Conservation (phyloP, 495 filamentous ascomycete species). For the Apodospora peruviana region DNA sequence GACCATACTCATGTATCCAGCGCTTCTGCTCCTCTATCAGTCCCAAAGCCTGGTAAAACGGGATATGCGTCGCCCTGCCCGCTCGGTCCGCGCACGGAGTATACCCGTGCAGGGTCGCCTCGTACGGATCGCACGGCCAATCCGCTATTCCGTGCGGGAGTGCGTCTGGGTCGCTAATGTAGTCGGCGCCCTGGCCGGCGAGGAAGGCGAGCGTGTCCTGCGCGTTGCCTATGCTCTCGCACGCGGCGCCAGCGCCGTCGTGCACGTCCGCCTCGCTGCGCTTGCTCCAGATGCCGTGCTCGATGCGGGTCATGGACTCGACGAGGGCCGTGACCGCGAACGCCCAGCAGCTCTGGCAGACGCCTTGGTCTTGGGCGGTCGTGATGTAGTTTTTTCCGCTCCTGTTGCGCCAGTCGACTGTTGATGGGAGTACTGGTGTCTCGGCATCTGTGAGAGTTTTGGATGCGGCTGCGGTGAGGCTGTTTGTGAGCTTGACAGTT, state of each 20-base stretch:
- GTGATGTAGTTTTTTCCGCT: not conserved
- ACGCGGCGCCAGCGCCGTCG: constrained; percentile 10
- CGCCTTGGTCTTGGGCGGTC: constrained; percentile 13
- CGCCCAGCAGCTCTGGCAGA: constrained; percentile 18
- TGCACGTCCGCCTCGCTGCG: constrained; percentile 19
- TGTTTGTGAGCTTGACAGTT: not conserved
- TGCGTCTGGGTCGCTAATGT: not conserved
- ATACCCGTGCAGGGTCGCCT: constrained; percentile 4
- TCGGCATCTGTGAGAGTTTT: not conserved
- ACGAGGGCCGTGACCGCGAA: constrained; percentile 15
- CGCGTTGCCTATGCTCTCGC: constrained; percentile 12
- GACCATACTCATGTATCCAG: constrained; percentile 17
- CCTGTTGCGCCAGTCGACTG: not conserved
- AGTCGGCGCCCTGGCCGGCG: constrained; percentile 3
- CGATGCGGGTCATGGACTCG: constrained; percentile 16
- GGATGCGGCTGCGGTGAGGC: not conserved
- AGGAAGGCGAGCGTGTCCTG: constrained; percentile 13
- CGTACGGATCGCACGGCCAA: constrained; percentile 17
- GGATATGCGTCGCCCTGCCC: constrained; percentile 12
- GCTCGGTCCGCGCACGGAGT: constrained; percentile 8
- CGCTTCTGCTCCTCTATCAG: constrained; percentile 17
- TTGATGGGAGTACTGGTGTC: not conserved
- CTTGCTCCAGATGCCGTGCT: constrained; percentile 18
- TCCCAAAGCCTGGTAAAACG: constrained; percentile 6
- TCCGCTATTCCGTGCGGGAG: constrained; percentile 7